Evolutionary conservation across 495 filamentous ascomycete species (phyloP).

Genomic region (Tuber calosporum): DNA sequence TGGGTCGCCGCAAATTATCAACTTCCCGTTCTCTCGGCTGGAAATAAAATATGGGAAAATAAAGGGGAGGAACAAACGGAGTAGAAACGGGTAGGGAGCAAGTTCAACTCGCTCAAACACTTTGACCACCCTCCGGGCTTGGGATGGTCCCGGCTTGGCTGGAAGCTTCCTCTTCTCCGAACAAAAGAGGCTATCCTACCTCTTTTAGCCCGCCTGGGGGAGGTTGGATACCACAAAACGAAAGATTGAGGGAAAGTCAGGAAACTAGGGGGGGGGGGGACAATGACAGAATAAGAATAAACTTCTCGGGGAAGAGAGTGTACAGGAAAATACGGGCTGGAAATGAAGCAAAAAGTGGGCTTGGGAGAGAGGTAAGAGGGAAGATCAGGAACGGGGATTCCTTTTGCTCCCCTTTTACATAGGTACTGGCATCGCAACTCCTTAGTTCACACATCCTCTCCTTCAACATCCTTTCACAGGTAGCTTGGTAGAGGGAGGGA

Average conservation of each 20-base stretch:
- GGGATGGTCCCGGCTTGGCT: background rate
- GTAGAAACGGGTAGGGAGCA: background rate
- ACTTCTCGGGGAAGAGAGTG: background rate
- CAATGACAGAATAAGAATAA: background rate
- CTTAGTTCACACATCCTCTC: background rate
- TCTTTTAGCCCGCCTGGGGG: background rate
- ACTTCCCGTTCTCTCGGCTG: background rate
- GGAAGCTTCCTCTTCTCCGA: background rate
- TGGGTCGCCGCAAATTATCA: background rate
- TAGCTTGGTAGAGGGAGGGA: background rate
- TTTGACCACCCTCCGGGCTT: background rate
- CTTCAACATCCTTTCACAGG: background rate
- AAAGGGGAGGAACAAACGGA: background rate
- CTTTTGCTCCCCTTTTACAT: background rate
- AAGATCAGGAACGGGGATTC: background rate
- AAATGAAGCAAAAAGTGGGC: background rate
- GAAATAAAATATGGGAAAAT: background rate
- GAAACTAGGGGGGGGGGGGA: background rate
- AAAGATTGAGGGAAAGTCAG: background rate
- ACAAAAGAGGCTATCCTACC: background rate
- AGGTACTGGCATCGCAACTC: background rate
- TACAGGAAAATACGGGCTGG: background rate
- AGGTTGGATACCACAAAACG: background rate
- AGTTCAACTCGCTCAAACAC: background rate
- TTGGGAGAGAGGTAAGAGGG: background rate